Base-by-base conservation (phyloP, 148 eudicot genomes). In the Simmondsia chinensis region DNA sequence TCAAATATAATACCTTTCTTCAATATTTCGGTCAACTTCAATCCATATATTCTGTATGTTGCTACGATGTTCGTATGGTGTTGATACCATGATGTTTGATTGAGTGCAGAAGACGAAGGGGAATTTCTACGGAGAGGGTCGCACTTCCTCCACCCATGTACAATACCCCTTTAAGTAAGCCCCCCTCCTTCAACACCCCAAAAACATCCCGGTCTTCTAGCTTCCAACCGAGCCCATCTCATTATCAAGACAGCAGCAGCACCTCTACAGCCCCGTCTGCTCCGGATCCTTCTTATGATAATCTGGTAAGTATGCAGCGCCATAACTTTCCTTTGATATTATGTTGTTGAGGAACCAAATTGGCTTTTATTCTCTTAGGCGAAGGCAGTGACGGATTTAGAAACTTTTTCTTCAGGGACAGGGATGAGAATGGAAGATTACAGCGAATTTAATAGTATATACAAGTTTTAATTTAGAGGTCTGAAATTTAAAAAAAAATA, bases 61-160 rank as follows among this genome's bases (percentile, higher is more conserved):
- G n/a, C n/a, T n/a, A n/a, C n/a, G n/a, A n/a, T n/a, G n/a, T n/a
- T n/a, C n/a, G n/a, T n/a, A n/a, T n/a, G n/a, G 16, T 41, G 19
- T 35, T 29, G 5, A 15, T 24, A 7, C 28, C 29, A 6, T 57
- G 17, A 9, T 35, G 37, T 30, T 57, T 32, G 20, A 39, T 36
- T 25, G 39, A 26, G 52, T 43, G 28, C 79, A 88, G 97, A 51
- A 35, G 63, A 32, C 68, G 72, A 33, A 67, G 66, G 51, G 95
- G 95, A 52, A 63, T 57, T 63, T 63, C 71, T 46, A 74, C 82
- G 9, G 59, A 58, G 46, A 72, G 86, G 55, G 57, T 75, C 39
- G 61, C 97, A 20, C 87, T 80, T 16, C 97, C 97, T 12, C 80
- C 95, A 23, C 97, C 97, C 23, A 33, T 70, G 48, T 42, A 63